Conservation (phyloP, 179 eudicot species). For the Spergularia azorica region DNA sequence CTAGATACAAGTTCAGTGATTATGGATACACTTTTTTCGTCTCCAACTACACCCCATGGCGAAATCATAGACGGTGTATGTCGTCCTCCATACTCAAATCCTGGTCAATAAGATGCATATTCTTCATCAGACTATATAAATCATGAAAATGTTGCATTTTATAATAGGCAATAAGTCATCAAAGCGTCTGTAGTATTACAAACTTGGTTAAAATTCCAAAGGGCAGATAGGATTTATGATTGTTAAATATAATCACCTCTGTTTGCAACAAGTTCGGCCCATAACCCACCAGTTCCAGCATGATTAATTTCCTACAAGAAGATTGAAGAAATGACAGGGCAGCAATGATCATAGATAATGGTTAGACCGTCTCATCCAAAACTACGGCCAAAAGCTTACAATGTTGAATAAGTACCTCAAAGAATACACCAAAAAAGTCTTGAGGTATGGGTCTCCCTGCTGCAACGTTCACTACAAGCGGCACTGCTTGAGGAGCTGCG, state of each 20-base stretch:
- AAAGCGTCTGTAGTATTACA: no score
- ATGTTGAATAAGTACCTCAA: conserved; percentile 23
- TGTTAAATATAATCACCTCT: conserved; percentile 15
- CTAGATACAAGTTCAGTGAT: conserved; percentile 57
- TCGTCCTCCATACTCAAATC: conserved; percentile 5
- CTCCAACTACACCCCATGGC: conserved; percentile 52
- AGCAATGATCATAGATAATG: no score
- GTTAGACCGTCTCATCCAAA: no score
- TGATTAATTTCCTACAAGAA: conserved; percentile 39
- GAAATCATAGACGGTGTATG: conserved; percentile 51
- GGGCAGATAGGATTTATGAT: no score
- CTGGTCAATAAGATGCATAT: neutral
- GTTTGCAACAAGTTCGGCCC: conserved; percentile 39
- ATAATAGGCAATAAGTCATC: neutral
- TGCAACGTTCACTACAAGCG: conserved; percentile 19
- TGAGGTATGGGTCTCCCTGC: conserved; percentile 25
- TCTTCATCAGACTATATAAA: no score
- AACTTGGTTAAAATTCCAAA: no score
- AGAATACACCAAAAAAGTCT: conserved; percentile 35
- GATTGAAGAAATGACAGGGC: no score
- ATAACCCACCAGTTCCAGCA: conserved; percentile 43
- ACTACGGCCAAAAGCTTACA: neutral
- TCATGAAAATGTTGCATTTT: no score
- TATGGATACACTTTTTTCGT: conserved; percentile 45
- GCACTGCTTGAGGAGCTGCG: neutral